Conservation (phyloP, 805 yeast genomes). For the Saccharomycopsis schoenii region DNA sequence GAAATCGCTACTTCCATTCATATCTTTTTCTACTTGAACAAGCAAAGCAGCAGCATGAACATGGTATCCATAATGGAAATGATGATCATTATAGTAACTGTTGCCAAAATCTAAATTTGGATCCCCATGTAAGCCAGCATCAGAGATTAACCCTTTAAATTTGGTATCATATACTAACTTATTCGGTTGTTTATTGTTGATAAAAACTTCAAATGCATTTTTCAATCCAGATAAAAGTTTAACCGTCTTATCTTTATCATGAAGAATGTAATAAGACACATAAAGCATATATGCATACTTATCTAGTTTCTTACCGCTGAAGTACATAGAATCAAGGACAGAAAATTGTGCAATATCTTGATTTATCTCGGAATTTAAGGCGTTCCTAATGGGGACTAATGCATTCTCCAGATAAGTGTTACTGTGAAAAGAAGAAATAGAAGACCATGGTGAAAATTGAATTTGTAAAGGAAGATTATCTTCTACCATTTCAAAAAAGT, state of each 20-base stretch:
- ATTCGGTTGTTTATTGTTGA: conserved; percentile 53
- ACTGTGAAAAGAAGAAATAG: conserved; percentile 31
- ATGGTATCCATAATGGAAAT: conserved; percentile 69
- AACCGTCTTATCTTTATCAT: conserved; percentile 42
- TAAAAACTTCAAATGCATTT: conserved; percentile 58
- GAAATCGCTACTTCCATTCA: conserved; percentile 41
- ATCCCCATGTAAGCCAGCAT: conserved; percentile 44
- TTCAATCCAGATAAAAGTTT: conserved; percentile 49
- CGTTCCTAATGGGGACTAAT: conserved; percentile 31
- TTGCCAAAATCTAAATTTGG: conserved; percentile 61
- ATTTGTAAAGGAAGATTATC: conserved; percentile 34
- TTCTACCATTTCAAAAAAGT: conserved; percentile 32
- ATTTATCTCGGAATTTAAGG: conserved; percentile 43
- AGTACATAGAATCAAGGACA: conserved; percentile 79
- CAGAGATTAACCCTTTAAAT: conserved; percentile 72
- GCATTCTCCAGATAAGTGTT: conserved; percentile 30
- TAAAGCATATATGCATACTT: conserved; percentile 84
- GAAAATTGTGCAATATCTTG: conserved; percentile 48
- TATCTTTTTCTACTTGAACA: conserved; percentile 41
- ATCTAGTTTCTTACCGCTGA: conserved; percentile 79
- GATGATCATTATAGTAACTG: conserved; percentile 64
- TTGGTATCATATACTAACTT: conserved; percentile 73
- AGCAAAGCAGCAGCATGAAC: conserved; percentile 60
- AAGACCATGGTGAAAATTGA: conserved; percentile 49
- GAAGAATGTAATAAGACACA: conserved; percentile 55